Base-by-base conservation (phyloP, 2,329 filamentous ascomycete species). In the Didymellaceae sp. region DNA sequence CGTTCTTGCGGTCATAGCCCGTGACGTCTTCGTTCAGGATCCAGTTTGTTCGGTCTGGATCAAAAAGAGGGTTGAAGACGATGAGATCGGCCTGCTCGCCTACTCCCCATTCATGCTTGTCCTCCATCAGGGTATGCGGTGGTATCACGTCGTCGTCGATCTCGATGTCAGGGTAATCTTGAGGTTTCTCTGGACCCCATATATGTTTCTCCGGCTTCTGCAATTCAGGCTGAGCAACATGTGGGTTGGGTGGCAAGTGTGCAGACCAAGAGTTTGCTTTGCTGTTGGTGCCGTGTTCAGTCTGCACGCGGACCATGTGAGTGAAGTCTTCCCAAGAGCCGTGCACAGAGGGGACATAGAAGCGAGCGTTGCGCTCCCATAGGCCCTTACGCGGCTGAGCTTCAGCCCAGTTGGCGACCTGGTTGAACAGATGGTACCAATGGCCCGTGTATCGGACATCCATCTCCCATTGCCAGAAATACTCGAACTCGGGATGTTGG, bases 401-500 rank as follows among this genome's bases (percentile, higher is more conserved):
- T 48, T 80, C 80, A 2, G 86, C 84, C 85, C 88, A 93, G 35
- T 79, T 76, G 11, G 80, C 80, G 10, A 90, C 78, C 33, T 85
- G 82, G 55, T 87, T 80, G 57, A 93, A 86, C 11, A 93, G 80
- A 65, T 92, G 87, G 72, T 91, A 91, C 77, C 89, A 93, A 74
- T 96, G 91, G 26, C 91, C 91, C 0, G 89, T 94, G 72, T 95
- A 96, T 22, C 91, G 86, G 34, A 92, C 85, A 65, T 96, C 91
- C 87, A 96, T 93, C 73, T 96, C 91, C 90, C 91, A 95, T 60
- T 96, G 90, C 91, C 91, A 96, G 73, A 91, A 91, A 75, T 86
- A 90, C 38, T 95, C 90, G 67, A 92, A 96, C 71, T 96, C 91
- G 1, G 90, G 89, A 72, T 96, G 91, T 63, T 85, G 83, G 66